These are phyloP conservation scores for Fusarium keratoplasticum DNA, from an alignment of 2,329 filamentous ascomycete genomes.

Conservation along the genomic window DNA sequence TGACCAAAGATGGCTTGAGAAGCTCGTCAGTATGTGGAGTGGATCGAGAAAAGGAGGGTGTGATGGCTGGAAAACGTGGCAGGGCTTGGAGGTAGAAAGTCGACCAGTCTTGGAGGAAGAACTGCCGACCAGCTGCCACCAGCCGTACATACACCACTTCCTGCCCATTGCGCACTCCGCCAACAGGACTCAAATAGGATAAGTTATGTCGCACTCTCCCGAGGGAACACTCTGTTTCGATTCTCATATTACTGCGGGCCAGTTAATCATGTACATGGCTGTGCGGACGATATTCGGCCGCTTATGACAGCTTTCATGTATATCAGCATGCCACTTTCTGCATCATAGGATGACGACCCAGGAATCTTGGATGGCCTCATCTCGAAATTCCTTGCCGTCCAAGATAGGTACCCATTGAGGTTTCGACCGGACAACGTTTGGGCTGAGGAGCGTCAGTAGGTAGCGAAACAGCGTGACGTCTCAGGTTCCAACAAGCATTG, in stretches of 20 bases:
- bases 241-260: not conserved
- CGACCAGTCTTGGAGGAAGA: not conserved
- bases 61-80: not conserved
- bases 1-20: not conserved
- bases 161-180: not conserved
- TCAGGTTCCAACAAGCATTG: not conserved
- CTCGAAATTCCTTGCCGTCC: not conserved
- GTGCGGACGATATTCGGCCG: not conserved
- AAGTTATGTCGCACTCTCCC: no score
- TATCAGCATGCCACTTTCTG: not conserved
- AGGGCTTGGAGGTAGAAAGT: not conserved
- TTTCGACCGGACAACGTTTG: not conserved
- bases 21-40: not conserved
- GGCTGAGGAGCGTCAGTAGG: not conserved
- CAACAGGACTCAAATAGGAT: not conserved
- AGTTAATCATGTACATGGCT: not conserved
- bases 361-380: not conserved
- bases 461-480: not conserved
- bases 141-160: slow-evolving; percentile 1
- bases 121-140: slow-evolving; percentile 23
- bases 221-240: not conserved
- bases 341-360: not conserved
- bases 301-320: not conserved
- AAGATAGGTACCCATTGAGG: not conserved
- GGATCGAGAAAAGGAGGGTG: not conserved